These are phyloP conservation scores for Intubia oerlemansii DNA, from an alignment of 2,329 filamentous ascomycete species.

Conservation along the genomic window DNA sequence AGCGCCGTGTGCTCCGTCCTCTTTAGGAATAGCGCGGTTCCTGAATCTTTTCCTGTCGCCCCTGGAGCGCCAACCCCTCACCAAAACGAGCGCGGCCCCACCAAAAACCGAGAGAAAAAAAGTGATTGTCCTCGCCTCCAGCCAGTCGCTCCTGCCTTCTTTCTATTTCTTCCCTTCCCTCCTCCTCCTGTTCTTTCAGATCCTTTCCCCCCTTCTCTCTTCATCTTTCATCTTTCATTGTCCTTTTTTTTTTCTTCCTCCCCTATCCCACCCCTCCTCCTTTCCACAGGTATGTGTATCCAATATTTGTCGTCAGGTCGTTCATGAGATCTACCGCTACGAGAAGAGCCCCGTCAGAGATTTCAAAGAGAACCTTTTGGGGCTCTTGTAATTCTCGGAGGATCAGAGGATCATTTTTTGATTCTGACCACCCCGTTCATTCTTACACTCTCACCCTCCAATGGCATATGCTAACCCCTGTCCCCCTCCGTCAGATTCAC, in stretches of 20 bases:
- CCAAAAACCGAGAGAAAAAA: constrained; percentile 2
- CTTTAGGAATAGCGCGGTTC: constrained; percentile 3
- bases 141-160: too few species aligned
- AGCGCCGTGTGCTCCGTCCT: not conserved
- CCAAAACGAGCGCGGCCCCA: constrained; percentile 4
- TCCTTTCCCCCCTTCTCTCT: constrained; percentile 7
- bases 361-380: too few species aligned
- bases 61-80: constrained; percentile 5
- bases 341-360: too few species aligned
- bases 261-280: constrained; percentile 13
- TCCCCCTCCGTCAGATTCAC: too few species aligned
- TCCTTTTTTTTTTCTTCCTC: too few species aligned
- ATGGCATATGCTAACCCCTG: constrained; percentile 6
- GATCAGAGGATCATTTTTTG: too few species aligned
- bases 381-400: too few species aligned
- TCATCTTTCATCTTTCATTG: constrained; percentile 6
- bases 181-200: constrained; percentile 1
- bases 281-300: constrained; percentile 5
- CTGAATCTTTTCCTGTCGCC: constrained; percentile 8
- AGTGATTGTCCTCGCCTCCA: constrained; percentile 1
- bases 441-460: constrained; percentile 4
- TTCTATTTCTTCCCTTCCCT: not conserved
- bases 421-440: constrained; percentile 3
- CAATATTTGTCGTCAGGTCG: constrained; percentile 7
- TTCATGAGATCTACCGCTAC: too few species aligned